These are phyloP conservation scores for Ilyonectria destructans DNA, from an alignment of 2,329 filamentous ascomycete genomes.

Conservation along the genomic window DNA sequence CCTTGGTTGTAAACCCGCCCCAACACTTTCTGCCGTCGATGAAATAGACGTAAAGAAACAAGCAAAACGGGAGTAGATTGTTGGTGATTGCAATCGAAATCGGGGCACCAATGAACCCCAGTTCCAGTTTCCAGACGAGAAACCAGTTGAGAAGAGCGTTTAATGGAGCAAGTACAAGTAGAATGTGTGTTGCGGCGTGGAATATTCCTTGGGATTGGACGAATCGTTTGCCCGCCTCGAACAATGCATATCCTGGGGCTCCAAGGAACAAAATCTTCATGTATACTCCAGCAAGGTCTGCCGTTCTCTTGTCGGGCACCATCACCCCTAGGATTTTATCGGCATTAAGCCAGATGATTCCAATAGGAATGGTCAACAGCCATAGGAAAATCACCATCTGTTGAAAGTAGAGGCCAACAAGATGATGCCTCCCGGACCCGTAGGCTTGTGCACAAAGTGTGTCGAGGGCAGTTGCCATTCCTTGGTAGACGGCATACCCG, in stretches of 20 bases:
- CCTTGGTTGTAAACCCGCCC: constrained; percentile 82
- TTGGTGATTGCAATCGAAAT: constrained; percentile 86
- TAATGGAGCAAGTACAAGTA: constrained; percentile 82
- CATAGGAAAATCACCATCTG: constrained; percentile 86
- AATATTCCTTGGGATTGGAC: constrained; percentile 89
- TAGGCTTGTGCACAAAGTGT: constrained; percentile 96
- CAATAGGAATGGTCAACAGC: constrained; percentile 80
- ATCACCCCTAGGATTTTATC: constrained; percentile 72
- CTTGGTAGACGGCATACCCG: constrained; percentile 69
- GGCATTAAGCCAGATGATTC: constrained; percentile 78
- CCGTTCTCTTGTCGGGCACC: constrained; percentile 69
- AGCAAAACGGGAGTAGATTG: constrained; percentile 81
- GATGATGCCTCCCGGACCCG: constrained; percentile 88
- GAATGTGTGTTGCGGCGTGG: constrained; percentile 82
- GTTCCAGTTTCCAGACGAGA: constrained; percentile 79
- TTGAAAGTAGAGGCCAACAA: constrained; percentile 88
- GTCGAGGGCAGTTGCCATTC: constrained; percentile 89
- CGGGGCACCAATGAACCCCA: constrained; percentile 86
- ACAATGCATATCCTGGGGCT: constrained; percentile 82
- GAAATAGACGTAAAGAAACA: constrained; percentile 84
- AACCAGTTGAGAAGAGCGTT: constrained; percentile 85
- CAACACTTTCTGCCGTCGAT: constrained; percentile 84
- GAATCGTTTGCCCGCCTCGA: constrained; percentile 85
- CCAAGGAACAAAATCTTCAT: constrained; percentile 80
- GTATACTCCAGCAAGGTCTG: constrained; percentile 81